Evolutionary conservation across 805 yeast species (phyloP).

Genomic region (Candida broadrunensis): DNA sequence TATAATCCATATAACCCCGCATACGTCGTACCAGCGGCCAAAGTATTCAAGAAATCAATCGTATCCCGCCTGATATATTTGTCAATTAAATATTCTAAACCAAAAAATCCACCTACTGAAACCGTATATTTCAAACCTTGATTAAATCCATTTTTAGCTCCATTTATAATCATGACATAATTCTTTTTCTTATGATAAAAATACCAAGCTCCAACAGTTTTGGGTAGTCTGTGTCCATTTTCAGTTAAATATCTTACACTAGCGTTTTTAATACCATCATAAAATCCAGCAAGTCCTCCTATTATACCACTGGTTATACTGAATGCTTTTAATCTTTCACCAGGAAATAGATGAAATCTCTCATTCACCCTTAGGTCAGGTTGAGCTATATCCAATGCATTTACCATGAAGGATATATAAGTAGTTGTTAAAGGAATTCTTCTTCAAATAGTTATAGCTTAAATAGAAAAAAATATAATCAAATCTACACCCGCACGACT

Average conservation of each 20-base stretch:
- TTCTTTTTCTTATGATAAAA: conserved; percentile 82
- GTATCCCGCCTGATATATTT: conserved; percentile 38
- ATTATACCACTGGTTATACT: conserved; percentile 33
- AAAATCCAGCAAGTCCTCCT: conserved; percentile 56
- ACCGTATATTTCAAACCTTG: conserved; percentile 34
- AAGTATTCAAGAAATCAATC: conserved; percentile 61
- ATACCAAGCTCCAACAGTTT: conserved; percentile 80
- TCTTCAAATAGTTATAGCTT: too few species aligned
- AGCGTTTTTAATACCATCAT: conserved; percentile 53
- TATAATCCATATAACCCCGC: conserved; percentile 52
- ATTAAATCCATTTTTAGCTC: conserved; percentile 46
- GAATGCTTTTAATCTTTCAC: conserved; percentile 42
- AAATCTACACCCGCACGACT: too few species aligned
- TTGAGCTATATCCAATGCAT: background rate
- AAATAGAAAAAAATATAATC: too few species aligned
- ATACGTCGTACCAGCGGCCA: conserved; percentile 50
- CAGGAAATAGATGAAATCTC: conserved; percentile 50
- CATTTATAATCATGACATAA: conserved; percentile 63
- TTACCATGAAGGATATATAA: background rate
- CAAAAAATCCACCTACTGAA: conserved; percentile 51
- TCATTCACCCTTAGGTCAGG: conserved; percentile 20
- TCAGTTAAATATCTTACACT: conserved; percentile 68
- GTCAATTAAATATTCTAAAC: conserved; percentile 63
- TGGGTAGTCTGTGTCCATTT: conserved; percentile 79
- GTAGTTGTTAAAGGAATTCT: too few species aligned